Evolutionary conservation across 805 yeast genomes (phyloP).

Genomic region (Gaillardinia entomophila): DNA sequence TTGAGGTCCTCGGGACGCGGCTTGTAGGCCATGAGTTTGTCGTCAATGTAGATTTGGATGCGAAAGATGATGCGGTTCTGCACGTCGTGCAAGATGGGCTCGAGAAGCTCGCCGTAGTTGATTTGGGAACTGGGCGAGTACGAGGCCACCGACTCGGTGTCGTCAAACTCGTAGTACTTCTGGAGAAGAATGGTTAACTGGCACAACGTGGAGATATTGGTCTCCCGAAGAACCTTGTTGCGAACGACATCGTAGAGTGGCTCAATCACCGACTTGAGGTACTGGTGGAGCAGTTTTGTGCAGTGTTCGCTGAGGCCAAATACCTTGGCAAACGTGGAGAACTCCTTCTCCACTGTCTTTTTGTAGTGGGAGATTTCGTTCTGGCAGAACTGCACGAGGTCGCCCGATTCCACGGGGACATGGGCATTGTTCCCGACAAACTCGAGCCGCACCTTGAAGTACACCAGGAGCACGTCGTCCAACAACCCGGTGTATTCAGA

Average conservation of each 20-base stretch:
- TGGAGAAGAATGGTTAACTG: slow-evolving; percentile 68
- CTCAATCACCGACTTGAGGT: slow-evolving; percentile 63
- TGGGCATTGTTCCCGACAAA: slow-evolving; percentile 31
- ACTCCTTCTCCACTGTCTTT: slow-evolving; percentile 57
- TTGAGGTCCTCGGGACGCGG: slow-evolving; percentile 67
- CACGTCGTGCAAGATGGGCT: slow-evolving; percentile 67
- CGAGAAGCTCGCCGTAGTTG: slow-evolving; percentile 56
- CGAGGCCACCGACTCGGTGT: slow-evolving; percentile 18
- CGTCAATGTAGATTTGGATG: slow-evolving; percentile 67
- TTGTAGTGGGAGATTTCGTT: slow-evolving; percentile 55
- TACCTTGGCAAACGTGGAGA: slow-evolving; percentile 48
- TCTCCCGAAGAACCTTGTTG: slow-evolving; percentile 62
- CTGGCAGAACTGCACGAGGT: slow-evolving; percentile 57
- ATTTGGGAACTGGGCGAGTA: slow-evolving; percentile 19
- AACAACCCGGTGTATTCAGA: slow-evolving; percentile 61
- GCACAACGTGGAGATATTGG: slow-evolving; percentile 61
- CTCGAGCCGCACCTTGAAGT: slow-evolving; percentile 52
- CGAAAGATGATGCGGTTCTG: slow-evolving; percentile 79
- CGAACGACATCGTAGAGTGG: slow-evolving; percentile 73
- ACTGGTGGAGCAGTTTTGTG: slow-evolving; percentile 50
- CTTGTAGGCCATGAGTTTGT: slow-evolving; percentile 57
- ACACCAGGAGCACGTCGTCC: slow-evolving; percentile 58
- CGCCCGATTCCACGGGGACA: slow-evolving; percentile 14
- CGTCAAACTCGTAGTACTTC: slow-evolving; percentile 62
- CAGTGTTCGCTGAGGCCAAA: slow-evolving; percentile 37